A percentile compares a stretch with the other conserved stretches of the same genome.
phyloP scores from a whole-genome alignment of 768 basidiomycete genomes.

The Lactarius akahatsu region DNA sequence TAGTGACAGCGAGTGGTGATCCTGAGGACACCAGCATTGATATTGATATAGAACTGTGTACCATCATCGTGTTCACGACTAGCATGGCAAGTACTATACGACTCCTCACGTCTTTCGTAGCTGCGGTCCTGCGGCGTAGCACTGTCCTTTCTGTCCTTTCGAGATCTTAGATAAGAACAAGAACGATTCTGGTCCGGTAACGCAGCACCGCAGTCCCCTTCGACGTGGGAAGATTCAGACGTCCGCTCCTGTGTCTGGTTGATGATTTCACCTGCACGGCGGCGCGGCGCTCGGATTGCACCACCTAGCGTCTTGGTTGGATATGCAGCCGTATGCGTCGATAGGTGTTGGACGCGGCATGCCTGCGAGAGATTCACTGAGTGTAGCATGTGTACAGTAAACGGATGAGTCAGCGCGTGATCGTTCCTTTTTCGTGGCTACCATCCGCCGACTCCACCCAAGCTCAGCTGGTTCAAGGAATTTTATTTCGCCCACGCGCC shows the following conservation, averaged over 20 bases:
- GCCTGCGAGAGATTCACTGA: not conserved
- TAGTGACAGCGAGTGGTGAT: not conserved
- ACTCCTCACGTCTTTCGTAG: not conserved
- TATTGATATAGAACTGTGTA: not conserved
- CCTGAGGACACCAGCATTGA: not conserved
- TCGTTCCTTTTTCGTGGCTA: too few species aligned
- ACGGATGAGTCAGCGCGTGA: too few species aligned
- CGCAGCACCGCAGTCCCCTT: not conserved
- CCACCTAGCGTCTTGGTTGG: constrained; percentile 54
- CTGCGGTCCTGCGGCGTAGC: not conserved
- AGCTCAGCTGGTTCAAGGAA: too few species aligned
- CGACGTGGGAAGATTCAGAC: not conserved
- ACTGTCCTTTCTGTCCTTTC: not conserved
- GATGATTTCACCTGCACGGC: not conserved
- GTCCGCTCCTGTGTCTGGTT: too few species aligned
- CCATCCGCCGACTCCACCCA: too few species aligned
- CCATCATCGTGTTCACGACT: not conserved
- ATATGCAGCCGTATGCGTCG: constrained; percentile 46
- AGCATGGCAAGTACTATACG: not conserved
- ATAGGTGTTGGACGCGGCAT: constrained; percentile 41
- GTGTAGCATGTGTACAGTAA: too few species aligned
- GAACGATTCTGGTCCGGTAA: not conserved
- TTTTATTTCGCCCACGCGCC: too few species aligned
- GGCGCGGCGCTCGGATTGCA: too few species aligned
- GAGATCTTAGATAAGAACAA: not conserved